phyloP scores from a whole-genome alignment of 140 eudicot species.

The Anethum foeniculum region DNA sequence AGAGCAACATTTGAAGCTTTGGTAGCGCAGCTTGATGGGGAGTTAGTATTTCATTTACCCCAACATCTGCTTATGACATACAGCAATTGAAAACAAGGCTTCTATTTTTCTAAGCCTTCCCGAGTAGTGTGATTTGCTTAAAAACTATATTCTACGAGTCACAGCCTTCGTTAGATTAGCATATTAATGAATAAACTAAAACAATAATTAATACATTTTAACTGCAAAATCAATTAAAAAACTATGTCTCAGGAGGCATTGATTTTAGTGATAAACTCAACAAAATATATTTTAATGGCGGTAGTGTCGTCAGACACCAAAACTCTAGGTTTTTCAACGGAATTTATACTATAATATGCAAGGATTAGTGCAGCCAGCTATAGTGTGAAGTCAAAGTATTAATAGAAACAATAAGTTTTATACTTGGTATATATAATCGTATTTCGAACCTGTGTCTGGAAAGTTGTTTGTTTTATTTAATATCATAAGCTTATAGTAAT shows the following conservation, averaged over 20 bases:
- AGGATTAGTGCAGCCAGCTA: background rate
- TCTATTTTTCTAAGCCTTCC: background rate
- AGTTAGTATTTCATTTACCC: constrained; percentile 46
- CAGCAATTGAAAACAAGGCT: background rate
- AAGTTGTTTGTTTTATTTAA: no score
- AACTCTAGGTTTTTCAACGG: background rate
- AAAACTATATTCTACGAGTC: background rate
- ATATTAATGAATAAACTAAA: background rate
- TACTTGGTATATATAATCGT: background rate
- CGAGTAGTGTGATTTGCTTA: background rate
- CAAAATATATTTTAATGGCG: background rate
- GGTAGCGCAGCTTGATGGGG: constrained; percentile 85
- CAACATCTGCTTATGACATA: background rate
- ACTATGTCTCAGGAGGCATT: background rate
- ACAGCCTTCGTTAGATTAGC: background rate
- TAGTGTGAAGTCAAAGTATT: background rate
- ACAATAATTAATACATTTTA: no score
- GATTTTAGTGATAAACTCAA: background rate
- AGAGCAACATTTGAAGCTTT: constrained; percentile 81
- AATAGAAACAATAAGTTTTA: background rate
- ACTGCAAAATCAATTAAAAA: no score
- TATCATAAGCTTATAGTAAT: background rate
- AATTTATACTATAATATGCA: no score
- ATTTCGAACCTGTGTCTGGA: background rate
- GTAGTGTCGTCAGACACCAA: background rate